Conservation (phyloP, 1,139 yeast genomes). For the Scheffersomyces insectosa region DNA sequence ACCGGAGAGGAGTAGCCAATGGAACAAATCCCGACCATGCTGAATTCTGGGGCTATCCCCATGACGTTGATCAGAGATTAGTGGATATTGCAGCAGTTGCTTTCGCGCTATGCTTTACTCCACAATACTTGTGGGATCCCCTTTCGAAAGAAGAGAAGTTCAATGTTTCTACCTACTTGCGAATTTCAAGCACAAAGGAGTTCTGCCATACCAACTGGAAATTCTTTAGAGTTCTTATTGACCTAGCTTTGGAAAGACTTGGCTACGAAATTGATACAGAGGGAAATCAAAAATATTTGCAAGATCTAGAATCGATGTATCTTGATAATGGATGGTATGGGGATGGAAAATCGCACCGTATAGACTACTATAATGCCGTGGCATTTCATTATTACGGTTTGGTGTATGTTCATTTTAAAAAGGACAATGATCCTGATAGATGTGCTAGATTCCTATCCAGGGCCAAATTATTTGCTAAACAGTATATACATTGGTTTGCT, state of each 20-base stretch:
- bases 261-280: slow-evolving; percentile 15
- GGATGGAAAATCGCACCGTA: slow-evolving; percentile 21
- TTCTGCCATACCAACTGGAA: slow-evolving; percentile 24
- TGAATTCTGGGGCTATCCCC: slow-evolving; percentile 26
- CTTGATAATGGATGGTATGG: slow-evolving; percentile 29
- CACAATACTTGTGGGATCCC: slow-evolving; percentile 26
- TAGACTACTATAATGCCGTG: slow-evolving; percentile 28
- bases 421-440: slow-evolving; percentile 14
- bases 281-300: slow-evolving; percentile 14
- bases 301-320: slow-evolving; percentile 20
- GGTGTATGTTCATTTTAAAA: slow-evolving; percentile 12
- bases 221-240: slow-evolving; percentile 25
- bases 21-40: slow-evolving; percentile 25
- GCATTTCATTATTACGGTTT: slow-evolving; percentile 28
- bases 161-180: slow-evolving; percentile 16
- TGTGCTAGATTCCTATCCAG: slow-evolving; percentile 13
- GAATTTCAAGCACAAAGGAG: slow-evolving; percentile 13
- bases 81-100: slow-evolving; percentile 30
- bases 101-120: slow-evolving; percentile 19
- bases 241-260: slow-evolving; percentile 20
- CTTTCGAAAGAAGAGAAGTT: slow-evolving; percentile 15
- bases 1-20: slow-evolving; percentile 18
- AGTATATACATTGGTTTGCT: slow-evolving; percentile 20
- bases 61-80: slow-evolving; percentile 18
- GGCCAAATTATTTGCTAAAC: slow-evolving; percentile 18